Percentiles rank a stretch among this genome's conserved stretches.
These are phyloP conservation scores for Pythium coloratum DNA, from an alignment of 352 stramenopile genomes.

Conservation along the genomic window DNA sequence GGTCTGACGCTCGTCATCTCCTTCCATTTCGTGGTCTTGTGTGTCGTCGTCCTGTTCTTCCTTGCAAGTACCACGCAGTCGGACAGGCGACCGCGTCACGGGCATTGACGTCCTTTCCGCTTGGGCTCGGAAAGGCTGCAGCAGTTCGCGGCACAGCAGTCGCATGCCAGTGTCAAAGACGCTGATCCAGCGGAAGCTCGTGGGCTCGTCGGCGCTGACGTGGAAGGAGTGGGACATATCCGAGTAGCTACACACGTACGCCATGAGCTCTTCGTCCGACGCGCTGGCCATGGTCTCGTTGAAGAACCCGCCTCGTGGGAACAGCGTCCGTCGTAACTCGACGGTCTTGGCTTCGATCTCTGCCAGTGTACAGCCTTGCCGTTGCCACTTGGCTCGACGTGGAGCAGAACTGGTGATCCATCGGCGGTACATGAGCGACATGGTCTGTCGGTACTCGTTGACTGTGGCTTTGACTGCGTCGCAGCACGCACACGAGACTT, in stretches of 20 bases:
- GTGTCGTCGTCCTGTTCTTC: background rate
- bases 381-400: background rate
- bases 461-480: background rate
- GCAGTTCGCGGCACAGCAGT: conserved; percentile 1
- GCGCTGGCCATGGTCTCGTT: conserved; percentile 3
- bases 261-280: conserved; percentile 11
- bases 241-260: conserved; percentile 8
- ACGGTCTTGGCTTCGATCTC: conserved; percentile 5
- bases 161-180: conserved; percentile 14
- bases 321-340: background rate
- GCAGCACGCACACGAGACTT: conserved; percentile 5
- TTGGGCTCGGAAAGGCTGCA: background rate
- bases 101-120: background rate
- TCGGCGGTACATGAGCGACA: conserved; percentile 12
- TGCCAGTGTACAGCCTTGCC: background rate
- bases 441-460: conserved; percentile 8
- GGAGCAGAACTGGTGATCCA: background rate
- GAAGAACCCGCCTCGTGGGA: conserved; percentile 7
- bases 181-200: background rate
- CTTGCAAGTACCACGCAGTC: background rate
- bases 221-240: conserved; percentile 14
- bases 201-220: background rate
- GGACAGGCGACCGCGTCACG: background rate
- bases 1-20: background rate
- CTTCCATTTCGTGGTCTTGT: background rate